A percentile compares a stretch with the other conserved stretches of the same genome.
Conservation (phyloP, 768 basidiomycete genomes). For the Lyophyllum decastes region DNA sequence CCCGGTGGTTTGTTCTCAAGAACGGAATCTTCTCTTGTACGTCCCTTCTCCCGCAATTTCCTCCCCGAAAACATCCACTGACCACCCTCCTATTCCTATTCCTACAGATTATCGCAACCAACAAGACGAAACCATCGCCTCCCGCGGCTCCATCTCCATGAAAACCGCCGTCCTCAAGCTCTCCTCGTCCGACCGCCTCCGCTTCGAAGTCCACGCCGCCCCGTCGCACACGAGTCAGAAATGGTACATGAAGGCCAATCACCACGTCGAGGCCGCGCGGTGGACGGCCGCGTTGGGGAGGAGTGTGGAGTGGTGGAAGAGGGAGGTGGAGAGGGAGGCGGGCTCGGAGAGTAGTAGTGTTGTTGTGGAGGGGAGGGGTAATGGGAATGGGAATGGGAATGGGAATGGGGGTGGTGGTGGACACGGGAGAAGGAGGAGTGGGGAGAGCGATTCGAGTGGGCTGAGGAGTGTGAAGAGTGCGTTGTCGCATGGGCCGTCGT, state of each 20-base stretch:
- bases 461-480: constrained; percentile 25
- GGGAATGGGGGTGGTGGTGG: constrained; percentile 18
- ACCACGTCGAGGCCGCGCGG: constrained; percentile 85
- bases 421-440: constrained; percentile 33
- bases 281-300: constrained; percentile 80
- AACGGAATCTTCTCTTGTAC: constrained; percentile 83
- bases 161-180: constrained; percentile 68
- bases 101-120: constrained; percentile 77
- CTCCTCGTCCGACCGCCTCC: constrained; percentile 56
- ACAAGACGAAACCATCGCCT: constrained; percentile 85
- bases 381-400: constrained; percentile 15
- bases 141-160: constrained; percentile 88
- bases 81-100: background rate
- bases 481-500: background rate
- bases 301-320: constrained; percentile 71
- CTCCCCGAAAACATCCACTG: too few species aligned
- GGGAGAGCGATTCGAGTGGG: constrained; percentile 49
- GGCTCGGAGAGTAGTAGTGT: constrained; percentile 9
- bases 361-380: constrained; percentile 2
- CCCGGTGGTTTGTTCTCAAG: constrained; percentile 91
- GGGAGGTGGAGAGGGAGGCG: constrained; percentile 33
- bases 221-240: constrained; percentile 58
- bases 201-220: constrained; percentile 80
- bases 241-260: constrained; percentile 84
- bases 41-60: constrained; percentile 26